phyloP scores from a whole-genome alignment of 2,329 filamentous ascomycete species.

The Mariannaea sp. region DNA sequence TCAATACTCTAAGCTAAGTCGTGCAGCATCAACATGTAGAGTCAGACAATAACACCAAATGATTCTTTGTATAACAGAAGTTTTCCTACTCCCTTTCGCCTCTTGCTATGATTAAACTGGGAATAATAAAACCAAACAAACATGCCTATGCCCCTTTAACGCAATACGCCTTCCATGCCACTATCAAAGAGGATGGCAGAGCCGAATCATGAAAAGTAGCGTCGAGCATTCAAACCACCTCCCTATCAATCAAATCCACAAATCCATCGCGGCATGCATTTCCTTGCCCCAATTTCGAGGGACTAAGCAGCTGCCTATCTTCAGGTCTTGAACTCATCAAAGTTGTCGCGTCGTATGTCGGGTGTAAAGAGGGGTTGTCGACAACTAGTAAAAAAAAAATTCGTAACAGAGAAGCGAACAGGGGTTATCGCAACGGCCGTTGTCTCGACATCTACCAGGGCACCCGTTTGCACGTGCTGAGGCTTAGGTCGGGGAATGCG shows the following conservation, averaged over 20 bases:
- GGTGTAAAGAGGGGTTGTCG: conserved; percentile 40
- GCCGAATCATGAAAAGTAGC: conserved; percentile 18
- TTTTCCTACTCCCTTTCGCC: conserved; percentile 45
- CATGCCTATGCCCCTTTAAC: conserved; percentile 26
- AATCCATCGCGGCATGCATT: conserved; percentile 29
- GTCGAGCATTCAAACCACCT: conserved; percentile 26
- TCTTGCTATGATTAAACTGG: conserved; percentile 41
- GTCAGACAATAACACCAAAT: conserved; percentile 15
- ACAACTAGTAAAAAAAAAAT: conserved; percentile 42
- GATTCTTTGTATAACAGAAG: conserved; percentile 36
- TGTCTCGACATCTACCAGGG: conserved; percentile 16
- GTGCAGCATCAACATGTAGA: not conserved
- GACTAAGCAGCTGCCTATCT: conserved; percentile 23
- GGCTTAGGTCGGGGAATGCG: conserved; percentile 27
- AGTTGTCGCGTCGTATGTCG: conserved; percentile 37
- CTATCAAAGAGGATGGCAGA: conserved; percentile 8
- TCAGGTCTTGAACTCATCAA: conserved; percentile 36
- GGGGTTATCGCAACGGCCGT: conserved; percentile 17
- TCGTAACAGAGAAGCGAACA: conserved; percentile 42
- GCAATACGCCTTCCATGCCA: conserved; percentile 24
- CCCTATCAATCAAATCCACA: conserved; percentile 26
- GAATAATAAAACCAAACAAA: conserved; percentile 37
- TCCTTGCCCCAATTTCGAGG: conserved; percentile 25
- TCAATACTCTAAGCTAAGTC: not conserved
- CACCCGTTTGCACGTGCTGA: conserved; percentile 26